Evolutionary conservation across 1,284 basidiomycete genomes (phyloP).

Genomic region (Ustilago vetiveriae): DNA sequence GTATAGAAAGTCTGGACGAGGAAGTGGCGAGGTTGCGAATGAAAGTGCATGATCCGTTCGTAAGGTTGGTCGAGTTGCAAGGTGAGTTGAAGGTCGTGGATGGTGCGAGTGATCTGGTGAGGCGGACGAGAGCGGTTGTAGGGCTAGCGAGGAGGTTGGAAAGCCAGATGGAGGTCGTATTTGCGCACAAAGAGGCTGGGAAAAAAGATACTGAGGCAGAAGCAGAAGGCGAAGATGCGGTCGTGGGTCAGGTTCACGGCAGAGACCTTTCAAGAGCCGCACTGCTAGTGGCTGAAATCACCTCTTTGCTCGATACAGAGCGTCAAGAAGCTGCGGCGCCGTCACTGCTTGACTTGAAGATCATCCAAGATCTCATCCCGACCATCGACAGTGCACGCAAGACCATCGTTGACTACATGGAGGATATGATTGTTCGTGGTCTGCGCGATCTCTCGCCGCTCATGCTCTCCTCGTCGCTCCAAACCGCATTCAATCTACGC

Average conservation of each 20-base stretch:
- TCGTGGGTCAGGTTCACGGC: slow-evolving; percentile 39
- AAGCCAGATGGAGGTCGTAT: slow-evolving; percentile 46
- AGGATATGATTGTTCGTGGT: slow-evolving; percentile 58
- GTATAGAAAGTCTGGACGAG: slow-evolving; percentile 14
- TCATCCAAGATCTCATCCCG: slow-evolving; percentile 39
- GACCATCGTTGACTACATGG: slow-evolving; percentile 54
- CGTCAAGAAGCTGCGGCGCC: slow-evolving; percentile 52
- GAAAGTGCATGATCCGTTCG: slow-evolving; percentile 31
- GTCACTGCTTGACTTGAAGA: slow-evolving; percentile 27
- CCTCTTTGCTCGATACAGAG: slow-evolving; percentile 4
- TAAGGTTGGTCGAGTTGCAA: slow-evolving; percentile 16
- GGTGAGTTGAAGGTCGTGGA: slow-evolving; percentile 11
- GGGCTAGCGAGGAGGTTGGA: slow-evolving; percentile 42
- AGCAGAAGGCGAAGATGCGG: slow-evolving; percentile 28
- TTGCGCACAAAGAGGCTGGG: slow-evolving; percentile 3
- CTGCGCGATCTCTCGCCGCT: slow-evolving; percentile 66
- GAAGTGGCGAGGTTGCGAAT: slow-evolving; percentile 12
- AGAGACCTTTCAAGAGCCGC: slow-evolving; percentile 51
- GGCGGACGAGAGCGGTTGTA: slow-evolving; percentile 22
- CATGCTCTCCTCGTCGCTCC: slow-evolving; percentile 85
- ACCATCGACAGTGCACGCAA: slow-evolving; percentile 36
- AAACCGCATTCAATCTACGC: slow-evolving; percentile 91
- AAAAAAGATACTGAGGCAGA: not conserved
- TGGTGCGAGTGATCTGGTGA: slow-evolving; percentile 29
- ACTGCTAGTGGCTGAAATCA: slow-evolving; percentile 41